These are phyloP conservation scores for Hemisphaericaspora xylanilytica DNA, from an alignment of 1,139 yeast genomes.

Conservation along the genomic window DNA sequence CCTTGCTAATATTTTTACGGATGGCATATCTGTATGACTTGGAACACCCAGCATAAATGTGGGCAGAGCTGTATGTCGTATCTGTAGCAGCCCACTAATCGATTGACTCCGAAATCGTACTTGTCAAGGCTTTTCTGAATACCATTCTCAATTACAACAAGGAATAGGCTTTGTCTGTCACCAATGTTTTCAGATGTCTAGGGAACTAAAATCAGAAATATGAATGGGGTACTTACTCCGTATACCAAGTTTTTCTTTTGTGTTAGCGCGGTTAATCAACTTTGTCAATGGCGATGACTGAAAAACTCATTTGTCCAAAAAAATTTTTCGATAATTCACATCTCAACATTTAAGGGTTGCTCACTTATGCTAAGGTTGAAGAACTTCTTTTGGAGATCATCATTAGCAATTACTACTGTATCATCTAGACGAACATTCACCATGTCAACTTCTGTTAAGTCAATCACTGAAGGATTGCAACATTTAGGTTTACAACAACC, in stretches of 20 bases:
- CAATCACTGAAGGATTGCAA: conserved; percentile 36
- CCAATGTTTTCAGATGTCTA: no score
- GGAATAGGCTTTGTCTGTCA: no score
- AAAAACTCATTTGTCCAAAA: not conserved
- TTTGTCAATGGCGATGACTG: not conserved
- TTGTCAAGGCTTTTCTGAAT: no score
- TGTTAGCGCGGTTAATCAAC: conserved; percentile 2
- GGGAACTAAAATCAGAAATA: no score
- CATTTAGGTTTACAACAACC: conserved; percentile 39
- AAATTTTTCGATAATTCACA: not conserved
- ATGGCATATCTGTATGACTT: no score
- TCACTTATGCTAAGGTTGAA: conserved; percentile 3
- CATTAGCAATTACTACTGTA: conserved; percentile 2
- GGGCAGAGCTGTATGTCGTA: not conserved
- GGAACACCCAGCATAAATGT: no score
- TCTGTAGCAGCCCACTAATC: not conserved
- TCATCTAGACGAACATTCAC: not conserved
- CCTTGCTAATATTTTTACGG: no score
- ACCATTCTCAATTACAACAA: no score
- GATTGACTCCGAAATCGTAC: not conserved
- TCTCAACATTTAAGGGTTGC: not conserved
- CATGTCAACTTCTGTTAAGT: conserved; percentile 12
- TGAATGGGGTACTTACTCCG: no score
- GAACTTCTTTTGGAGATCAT: conserved; percentile 4
- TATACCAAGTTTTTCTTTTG: no score